A percentile compares a stretch with the other conserved stretches of the same genome.
Evolutionary conservation across 2,329 filamentous ascomycete species (phyloP).

Genomic region (Neurospora sp.): DNA sequence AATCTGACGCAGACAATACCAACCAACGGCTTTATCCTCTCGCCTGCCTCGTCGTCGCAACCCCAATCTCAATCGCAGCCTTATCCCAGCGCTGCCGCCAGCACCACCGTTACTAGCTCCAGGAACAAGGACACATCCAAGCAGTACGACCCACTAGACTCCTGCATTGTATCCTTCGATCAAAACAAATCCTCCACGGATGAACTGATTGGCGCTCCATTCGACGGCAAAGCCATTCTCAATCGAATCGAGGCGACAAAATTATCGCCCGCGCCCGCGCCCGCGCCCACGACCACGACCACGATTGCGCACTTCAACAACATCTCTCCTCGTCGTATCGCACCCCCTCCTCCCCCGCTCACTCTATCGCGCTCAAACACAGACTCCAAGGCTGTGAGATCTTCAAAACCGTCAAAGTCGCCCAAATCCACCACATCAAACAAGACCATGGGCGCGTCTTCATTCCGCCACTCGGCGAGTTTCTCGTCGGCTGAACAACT

Average conservation of each 20-base stretch:
- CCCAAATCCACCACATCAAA: neutral
- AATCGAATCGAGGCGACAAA: conserved; percentile 48
- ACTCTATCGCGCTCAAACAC: conserved; percentile 39
- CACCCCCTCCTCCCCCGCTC: conserved; percentile 24
- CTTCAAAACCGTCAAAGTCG: conserved; percentile 35
- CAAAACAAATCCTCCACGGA: conserved; percentile 28
- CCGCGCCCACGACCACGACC: conserved; percentile 10
- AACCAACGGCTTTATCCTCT: conserved; percentile 1
- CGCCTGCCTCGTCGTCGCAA: conserved; percentile 8
- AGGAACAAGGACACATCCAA: neutral
- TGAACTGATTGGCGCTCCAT: conserved; percentile 55
- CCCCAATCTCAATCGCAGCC: conserved; percentile 7
- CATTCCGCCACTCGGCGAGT: conserved; percentile 56
- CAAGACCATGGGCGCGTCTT: neutral
- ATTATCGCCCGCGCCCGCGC: conserved; percentile 20
- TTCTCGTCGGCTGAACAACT: conserved; percentile 44
- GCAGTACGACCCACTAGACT: neutral
- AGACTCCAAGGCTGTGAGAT: conserved; percentile 39
- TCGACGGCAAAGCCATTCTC: conserved; percentile 54
- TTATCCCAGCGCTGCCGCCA: conserved; percentile 1
- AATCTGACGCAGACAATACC: conserved; percentile 3
- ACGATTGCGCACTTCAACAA: conserved; percentile 10
- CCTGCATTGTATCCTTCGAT: neutral
- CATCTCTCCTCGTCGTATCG: conserved; percentile 23
- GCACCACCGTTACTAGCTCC: neutral